Conservation (phyloP, 2,329 filamentous ascomycete genomes). For the Arthrobotrys megalospora region DNA sequence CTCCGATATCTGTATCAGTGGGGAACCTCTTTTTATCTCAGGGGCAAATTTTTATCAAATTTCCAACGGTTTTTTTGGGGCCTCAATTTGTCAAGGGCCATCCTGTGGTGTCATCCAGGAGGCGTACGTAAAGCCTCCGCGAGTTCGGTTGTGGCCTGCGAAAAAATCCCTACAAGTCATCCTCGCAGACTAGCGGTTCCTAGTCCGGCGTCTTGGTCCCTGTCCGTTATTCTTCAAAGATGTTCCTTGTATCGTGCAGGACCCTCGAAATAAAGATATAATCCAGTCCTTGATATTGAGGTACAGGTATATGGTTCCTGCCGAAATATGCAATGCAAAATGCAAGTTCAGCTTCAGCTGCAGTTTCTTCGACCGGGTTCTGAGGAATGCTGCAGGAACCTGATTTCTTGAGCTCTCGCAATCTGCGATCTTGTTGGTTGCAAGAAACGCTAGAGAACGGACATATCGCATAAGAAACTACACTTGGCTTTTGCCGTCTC, state of each 20-base stretch:
- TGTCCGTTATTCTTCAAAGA: conserved; percentile 19
- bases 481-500: conserved; percentile 8
- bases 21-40: conserved; percentile 35
- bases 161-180: conserved; percentile 39
- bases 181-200: conserved; percentile 29
- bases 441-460: background rate
- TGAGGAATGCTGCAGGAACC: conserved; percentile 42
- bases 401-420: conserved; percentile 21
- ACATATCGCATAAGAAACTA: conserved; percentile 10
- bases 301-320: conserved; percentile 29
- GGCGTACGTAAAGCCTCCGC: conserved; percentile 36
- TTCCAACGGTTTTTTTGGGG: conserved; percentile 54
- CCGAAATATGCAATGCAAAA: conserved; percentile 29
- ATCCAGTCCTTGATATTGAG: conserved; percentile 22
- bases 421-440: conserved; percentile 21
- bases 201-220: conserved; percentile 28
- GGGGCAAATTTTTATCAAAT: conserved; percentile 51
- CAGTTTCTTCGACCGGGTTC: conserved; percentile 18
- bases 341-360: conserved; percentile 24
- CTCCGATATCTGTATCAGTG: conserved; percentile 5
- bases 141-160: conserved; percentile 28
- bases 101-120: conserved; percentile 40
- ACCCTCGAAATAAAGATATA: conserved; percentile 35
- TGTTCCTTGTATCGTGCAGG: conserved; percentile 49
- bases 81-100: conserved; percentile 22